Base-by-base conservation (phyloP, 306 rosid genomes). In the Lathyrus sativus region DNA sequence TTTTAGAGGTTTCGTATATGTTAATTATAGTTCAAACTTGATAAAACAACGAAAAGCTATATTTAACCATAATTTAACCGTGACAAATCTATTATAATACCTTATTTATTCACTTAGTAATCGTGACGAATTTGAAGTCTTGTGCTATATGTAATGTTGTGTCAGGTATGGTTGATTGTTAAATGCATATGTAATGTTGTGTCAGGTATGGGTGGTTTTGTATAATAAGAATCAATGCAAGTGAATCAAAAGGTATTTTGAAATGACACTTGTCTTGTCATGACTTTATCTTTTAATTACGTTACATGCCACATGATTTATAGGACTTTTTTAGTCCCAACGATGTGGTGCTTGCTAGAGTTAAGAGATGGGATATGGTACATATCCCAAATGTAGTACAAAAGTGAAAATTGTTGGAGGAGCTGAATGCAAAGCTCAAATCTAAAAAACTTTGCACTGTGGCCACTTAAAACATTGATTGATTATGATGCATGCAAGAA, bases 401-500 rank as follows among this genome's bases (percentile, higher is more conserved):
- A 67, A 41, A 60, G 79, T 57, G 74, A 77, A 78, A 41, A 58
- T 80, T 80, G 84, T 76, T 67, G 84, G 77, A 70, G 53, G 66
- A 76, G 71, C 68, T 4, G 49, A 60, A 71, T 51, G 64, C 80
- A 73, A 54, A 61, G 67, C 74, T 73, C 70, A 72, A 78, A 72
- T 62, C 71, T 51, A 57, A 19, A 46, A 58, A 56, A 4, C 78
- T 74, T 70, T 74, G 62, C 85, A 85, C 85, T 80, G 80, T 78
- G 84, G 73, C 91, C 89, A 86, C 85, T 77, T 55, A 12, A 28
- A 42, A 78, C 84, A 77, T 87, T 80, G 64, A 29, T 56, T 56
- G 39, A 77, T 70, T 89, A 81, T 53, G 76, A 70, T 79, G 80
- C 78, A 78, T 78, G 78, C 76, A 66, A 78, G 55, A 68, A 85